Percentiles rank a stretch among this genome's conserved stretches.
phyloP scores from a whole-genome alignment of 148 eudicot species.

The Rhododendron mucronatum region DNA sequence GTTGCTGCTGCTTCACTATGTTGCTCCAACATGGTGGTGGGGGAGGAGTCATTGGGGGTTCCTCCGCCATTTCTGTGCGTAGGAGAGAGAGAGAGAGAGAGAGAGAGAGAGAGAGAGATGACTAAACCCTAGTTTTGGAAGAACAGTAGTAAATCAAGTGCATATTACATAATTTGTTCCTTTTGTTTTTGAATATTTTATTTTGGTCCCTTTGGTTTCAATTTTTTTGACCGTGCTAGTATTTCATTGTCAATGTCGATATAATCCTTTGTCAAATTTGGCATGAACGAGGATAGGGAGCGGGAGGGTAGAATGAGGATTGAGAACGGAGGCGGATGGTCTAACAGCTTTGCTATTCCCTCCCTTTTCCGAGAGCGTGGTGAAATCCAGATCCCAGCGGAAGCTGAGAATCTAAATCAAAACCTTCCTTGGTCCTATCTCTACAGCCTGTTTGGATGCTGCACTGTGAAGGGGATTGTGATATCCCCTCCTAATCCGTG shows the following conservation, averaged over 20 bases:
- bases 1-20: constrained; percentile 41
- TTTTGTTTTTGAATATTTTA: background rate
- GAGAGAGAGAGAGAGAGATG: background rate
- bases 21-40: constrained; percentile 56
- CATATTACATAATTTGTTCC: background rate
- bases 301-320: too few relatives aligned
- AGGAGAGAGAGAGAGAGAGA: background rate
- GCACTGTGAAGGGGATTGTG: too few relatives aligned
- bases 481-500: too few relatives aligned
- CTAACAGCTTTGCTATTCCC: too few relatives aligned
- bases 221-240: background rate
- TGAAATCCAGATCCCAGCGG: too few relatives aligned
- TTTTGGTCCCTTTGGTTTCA: background rate
- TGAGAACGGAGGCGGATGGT: too few relatives aligned
- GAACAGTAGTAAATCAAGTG: background rate
- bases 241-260: background rate
- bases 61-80: constrained; percentile 18
- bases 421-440: too few relatives aligned
- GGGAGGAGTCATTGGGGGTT: constrained; percentile 5
- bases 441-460: too few relatives aligned
- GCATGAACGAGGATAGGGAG: too few relatives aligned
- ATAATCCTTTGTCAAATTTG: too few relatives aligned
- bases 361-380: too few relatives aligned
- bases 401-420: too few relatives aligned
- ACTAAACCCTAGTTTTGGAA: constrained; percentile 12